Conservation (phyloP, 441 rosid species). For the Syzygium syzygioides region DNA sequence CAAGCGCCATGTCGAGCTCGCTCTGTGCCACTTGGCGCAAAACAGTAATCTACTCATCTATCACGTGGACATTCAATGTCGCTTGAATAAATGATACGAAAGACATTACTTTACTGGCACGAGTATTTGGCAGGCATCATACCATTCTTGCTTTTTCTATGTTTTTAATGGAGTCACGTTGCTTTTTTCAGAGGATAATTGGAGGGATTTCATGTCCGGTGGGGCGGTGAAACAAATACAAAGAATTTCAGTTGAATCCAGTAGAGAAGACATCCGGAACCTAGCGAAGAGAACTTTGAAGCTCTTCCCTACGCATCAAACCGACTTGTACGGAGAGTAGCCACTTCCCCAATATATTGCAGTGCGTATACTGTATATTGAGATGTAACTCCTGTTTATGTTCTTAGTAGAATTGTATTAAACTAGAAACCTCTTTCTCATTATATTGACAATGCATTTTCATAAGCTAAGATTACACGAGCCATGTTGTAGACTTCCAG, state of each 20-base stretch:
- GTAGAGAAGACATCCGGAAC: constrained; percentile 77
- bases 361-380: background rate
- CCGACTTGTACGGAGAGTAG: background rate
- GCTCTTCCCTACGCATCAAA: constrained; percentile 38
- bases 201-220: constrained; percentile 47
- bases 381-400: background rate
- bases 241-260: constrained; percentile 70
- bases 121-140: background rate
- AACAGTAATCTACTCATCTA: constrained; percentile 43
- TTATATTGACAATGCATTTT: background rate
- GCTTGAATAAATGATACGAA: background rate
- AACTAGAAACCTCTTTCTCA: background rate
- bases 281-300: constrained; percentile 81
- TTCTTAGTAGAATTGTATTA: background rate
- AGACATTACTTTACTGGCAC: background rate
- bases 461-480: background rate
- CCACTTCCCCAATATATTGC: background rate
- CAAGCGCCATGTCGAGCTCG: constrained; percentile 79
- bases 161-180: background rate
- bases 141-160: background rate
- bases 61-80: background rate
- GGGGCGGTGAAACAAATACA: constrained; percentile 64
- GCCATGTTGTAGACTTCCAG: background rate
- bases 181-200: constrained; percentile 58
- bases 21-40: constrained; percentile 95